Conservation (phyloP, 495 filamentous ascomycete species). For the Aspergillus homomorphus region DNA sequence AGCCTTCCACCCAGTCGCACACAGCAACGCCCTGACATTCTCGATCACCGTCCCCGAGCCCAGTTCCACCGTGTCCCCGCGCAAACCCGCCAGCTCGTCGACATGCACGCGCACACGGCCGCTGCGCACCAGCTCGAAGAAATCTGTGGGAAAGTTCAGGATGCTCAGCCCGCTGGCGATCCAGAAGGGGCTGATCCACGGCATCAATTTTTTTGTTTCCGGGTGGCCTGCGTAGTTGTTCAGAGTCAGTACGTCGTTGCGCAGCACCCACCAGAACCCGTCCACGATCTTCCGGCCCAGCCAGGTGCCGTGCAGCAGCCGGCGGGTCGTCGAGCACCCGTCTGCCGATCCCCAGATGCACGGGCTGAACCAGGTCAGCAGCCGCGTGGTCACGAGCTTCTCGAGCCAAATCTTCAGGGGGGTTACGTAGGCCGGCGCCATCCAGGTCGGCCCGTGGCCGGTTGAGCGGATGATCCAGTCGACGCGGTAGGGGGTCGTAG, state of each 20-base stretch:
- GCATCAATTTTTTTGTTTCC: constrained; percentile 61
- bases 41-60: not conserved
- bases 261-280: constrained; percentile 63
- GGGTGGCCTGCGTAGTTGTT: constrained; percentile 60
- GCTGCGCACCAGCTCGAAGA: constrained; percentile 59
- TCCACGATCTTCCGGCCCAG: constrained; percentile 67
- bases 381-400: constrained; percentile 60
- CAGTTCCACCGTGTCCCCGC: not conserved
- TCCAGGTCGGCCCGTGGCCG: constrained; percentile 72
- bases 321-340: constrained; percentile 42
- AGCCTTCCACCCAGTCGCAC: constrained; percentile 66
- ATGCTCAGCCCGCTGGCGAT: constrained; percentile 59
- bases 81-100: constrained; percentile 52
- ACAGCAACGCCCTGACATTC: constrained; percentile 60
- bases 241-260: constrained; percentile 54
- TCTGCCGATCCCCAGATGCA: constrained; percentile 59
- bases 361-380: constrained; percentile 65
- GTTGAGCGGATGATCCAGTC: constrained; percentile 76
- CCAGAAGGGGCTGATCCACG: constrained; percentile 64
- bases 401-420: constrained; percentile 59
- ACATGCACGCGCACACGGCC: constrained; percentile 61
- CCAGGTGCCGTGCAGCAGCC: constrained; percentile 63
- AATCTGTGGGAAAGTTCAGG: constrained; percentile 64
- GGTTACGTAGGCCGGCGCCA: constrained; percentile 62
- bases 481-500: constrained; percentile 57